Percentiles rank a stretch among this genome's conserved stretches.
Conservation (phyloP, 192 early-diverging fungal genomes). For the Dispira parvispora region DNA sequence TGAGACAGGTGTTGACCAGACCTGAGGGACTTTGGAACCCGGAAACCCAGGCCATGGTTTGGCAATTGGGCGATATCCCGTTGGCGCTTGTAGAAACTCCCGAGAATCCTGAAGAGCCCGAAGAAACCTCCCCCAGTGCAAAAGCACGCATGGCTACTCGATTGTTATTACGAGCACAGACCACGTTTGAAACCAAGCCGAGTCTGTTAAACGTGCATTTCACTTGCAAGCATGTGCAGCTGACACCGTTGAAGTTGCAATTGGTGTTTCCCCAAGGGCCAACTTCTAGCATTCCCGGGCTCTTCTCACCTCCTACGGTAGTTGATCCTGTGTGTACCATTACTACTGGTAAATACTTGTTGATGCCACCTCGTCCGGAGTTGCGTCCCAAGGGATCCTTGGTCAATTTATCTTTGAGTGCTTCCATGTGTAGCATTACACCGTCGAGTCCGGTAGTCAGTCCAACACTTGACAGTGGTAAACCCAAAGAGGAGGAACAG, state of each 20-base stretch:
- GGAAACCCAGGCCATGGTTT: not conserved
- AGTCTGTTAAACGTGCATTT: not conserved
- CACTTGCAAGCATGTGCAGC: no score
- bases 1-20: not conserved
- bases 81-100: not conserved
- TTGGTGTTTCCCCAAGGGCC: not conserved
- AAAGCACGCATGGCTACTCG: no score
- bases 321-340: no score
- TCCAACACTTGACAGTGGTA: no score
- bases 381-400: no score
- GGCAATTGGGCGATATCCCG: not conserved
- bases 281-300: not conserved
- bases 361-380: no score
- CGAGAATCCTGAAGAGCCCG: not conserved
- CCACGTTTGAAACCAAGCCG: not conserved
- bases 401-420: no score
- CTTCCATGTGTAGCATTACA: no score
- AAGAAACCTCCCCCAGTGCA: not conserved
- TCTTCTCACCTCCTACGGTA: not conserved
- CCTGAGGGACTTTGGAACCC: not conserved
- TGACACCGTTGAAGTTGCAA: not conserved
- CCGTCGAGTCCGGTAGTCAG: no score
- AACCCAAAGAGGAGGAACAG: no score
- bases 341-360: not conserved
- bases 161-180: conserved; percentile 1